These are phyloP conservation scores for Ascochyta fabae DNA, from an alignment of 2,329 filamentous ascomycete genomes.

Conservation along the genomic window DNA sequence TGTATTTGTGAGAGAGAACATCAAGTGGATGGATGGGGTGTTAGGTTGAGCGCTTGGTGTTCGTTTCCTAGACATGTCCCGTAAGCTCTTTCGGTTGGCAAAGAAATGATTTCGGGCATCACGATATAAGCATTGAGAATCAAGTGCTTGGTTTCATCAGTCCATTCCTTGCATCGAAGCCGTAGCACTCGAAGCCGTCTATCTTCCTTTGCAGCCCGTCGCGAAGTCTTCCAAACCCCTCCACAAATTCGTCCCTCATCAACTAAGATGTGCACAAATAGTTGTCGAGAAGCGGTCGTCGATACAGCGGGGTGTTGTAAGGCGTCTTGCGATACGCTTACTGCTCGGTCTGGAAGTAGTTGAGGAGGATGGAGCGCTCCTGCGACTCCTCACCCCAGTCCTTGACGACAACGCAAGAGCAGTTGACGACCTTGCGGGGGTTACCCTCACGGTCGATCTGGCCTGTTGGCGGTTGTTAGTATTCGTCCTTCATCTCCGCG, in stretches of 20 bases:
- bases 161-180: slow-evolving; percentile 16
- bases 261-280: slow-evolving; percentile 14
- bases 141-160: slow-evolving; percentile 10
- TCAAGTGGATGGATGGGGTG: no score
- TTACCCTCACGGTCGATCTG: slow-evolving; percentile 99
- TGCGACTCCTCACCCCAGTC: slow-evolving; percentile 99
- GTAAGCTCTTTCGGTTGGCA: neutral
- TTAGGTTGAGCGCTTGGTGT: no score
- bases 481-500: neutral
- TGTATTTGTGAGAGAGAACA: no score
- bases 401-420: slow-evolving; percentile 99
- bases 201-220: slow-evolving; percentile 16
- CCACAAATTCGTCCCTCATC: slow-evolving; percentile 8
- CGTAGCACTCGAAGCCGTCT: slow-evolving; percentile 11
- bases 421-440: slow-evolving; percentile 99
- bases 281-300: slow-evolving; percentile 6
- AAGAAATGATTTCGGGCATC: neutral
- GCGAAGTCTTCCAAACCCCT: neutral
- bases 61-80: no score
- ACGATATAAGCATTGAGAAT: neutral
- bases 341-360: slow-evolving; percentile 97
- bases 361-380: slow-evolving; percentile 98
- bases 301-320: slow-evolving; percentile 4
- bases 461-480: slow-evolving; percentile 61
- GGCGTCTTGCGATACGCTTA: slow-evolving; percentile 43